Evolutionary conservation across 768 basidiomycete species (phyloP), one percentile per base, ranked within the genome.

Genomic region (Strobilomyces echinocephalus): DNA sequence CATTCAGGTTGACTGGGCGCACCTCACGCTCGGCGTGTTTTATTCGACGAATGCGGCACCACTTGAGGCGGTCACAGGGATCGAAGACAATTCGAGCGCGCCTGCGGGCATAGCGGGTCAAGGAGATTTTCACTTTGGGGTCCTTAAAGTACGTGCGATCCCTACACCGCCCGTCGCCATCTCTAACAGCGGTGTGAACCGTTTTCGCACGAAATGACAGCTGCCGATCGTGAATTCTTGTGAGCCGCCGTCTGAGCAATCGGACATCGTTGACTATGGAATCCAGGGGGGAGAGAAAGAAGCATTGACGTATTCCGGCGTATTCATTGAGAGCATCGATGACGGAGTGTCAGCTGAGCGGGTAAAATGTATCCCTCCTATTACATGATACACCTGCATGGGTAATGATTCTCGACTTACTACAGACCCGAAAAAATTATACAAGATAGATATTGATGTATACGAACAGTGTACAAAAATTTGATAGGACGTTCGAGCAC

Each of bases 81-180:
- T 73, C 1, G 58, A 72, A 26, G 65, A 71, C 8, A 85, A 82
- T 60, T 62, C 65, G 42, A 73, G 73, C 15, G 70, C 67, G 3
- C 59, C 69, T 7, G 39, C 61, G 3, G 81, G 81, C 4, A 50
- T 72, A n/a, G 67, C 64, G 10, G 81, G 78, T 5, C 72, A 74
- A 57, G 84, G 84, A 8, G 80, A 85, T 46, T 83, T 81, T 70
- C 82, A 84, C 60, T 77, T 84, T 57, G 82, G 79, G 2, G 61
- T 84, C 4, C 68, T 85, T 46, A 84, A 85, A 75, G 80, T 82
- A 33, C 34, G 69, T 60, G 39, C 10, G 39, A n/a, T 33, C 14
- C 1, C 20, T 24, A 5, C 8, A 5, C 11, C 39, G 9, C 21
- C 38, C 7, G 30, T 30, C 9, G 30, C 9, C 30, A 7, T 30